These are phyloP conservation scores for Aspergillus ruber DNA, from an alignment of 2,329 filamentous ascomycete genomes.

Conservation along the genomic window DNA sequence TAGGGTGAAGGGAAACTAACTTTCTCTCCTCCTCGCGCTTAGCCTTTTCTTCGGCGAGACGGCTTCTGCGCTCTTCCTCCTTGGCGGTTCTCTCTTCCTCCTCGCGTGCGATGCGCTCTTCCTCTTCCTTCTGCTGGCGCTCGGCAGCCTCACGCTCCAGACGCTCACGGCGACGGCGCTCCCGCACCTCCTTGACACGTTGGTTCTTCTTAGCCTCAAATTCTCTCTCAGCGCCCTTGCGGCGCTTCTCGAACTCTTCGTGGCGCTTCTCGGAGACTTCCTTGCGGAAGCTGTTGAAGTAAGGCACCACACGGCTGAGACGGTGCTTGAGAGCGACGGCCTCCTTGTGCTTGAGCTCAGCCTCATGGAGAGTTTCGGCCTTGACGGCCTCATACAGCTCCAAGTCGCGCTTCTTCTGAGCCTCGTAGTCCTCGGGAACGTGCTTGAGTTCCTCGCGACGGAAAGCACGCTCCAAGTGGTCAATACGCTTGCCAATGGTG, in stretches of 20 bases:
- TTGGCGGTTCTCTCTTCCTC: slow-evolving; percentile 75
- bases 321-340: slow-evolving; percentile 91
- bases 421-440: slow-evolving; percentile 74
- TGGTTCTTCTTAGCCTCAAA: slow-evolving; percentile 84
- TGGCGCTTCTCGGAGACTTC: slow-evolving; percentile 80
- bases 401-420: slow-evolving; percentile 70
- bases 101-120: slow-evolving; percentile 72
- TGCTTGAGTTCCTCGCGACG: slow-evolving; percentile 94
- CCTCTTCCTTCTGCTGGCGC: slow-evolving; percentile 69
- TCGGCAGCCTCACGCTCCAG: slow-evolving; percentile 80
- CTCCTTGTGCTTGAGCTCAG: slow-evolving; percentile 84
- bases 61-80: slow-evolving; percentile 72
- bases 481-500: slow-evolving; percentile 88
- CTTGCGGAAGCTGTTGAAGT: slow-evolving; percentile 76
- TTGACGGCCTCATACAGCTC: slow-evolving; percentile 75
- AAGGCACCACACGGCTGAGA: slow-evolving; percentile 73
- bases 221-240: slow-evolving; percentile 84
- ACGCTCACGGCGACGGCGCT: slow-evolving; percentile 75
- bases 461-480: slow-evolving; percentile 95
- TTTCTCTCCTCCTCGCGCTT: slow-evolving; percentile 54
- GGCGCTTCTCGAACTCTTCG: slow-evolving; percentile 92
- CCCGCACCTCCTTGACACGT: slow-evolving; percentile 81
- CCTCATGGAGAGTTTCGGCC: slow-evolving; percentile 68
- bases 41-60: slow-evolving; percentile 64
- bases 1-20: slow-evolving; percentile 35